Base-by-base conservation (phyloP, 1,139 yeast genomes). In the Debaryomyces subglobosus region DNA sequence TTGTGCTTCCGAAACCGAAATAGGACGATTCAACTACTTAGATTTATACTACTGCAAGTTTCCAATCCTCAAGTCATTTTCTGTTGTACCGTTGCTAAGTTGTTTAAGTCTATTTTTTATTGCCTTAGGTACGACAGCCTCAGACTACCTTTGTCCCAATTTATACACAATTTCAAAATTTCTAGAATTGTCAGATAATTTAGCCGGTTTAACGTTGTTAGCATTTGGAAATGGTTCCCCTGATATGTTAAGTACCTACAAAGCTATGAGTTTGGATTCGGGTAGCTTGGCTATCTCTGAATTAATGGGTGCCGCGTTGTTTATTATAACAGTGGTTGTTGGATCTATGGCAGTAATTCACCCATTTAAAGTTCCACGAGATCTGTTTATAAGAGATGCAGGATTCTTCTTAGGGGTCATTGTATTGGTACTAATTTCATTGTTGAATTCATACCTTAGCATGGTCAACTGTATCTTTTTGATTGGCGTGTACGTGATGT, bases 191-290 rank as follows among this genome's bases (percentile, higher is more conserved):
- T 82, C 94, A 10, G 95, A 90, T 53, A 83, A 89, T 49, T 71
- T 92, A 34, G 88, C 96, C 3, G 98, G 98, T 0, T 79, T 92
- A 57, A 92, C 97, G 0, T 72, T 92, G 41, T 72, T 94, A 49
- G 96, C 99, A 0, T 74, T 92, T 53, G 98, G 98, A 0, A 94
- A 94, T 65, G 94, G 97, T 8, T 79, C 96, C 0, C 97, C 98
- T 0, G 99, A 94, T 65, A 84, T 94, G 3, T 78, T 91, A 43
- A 81, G 95, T 44, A 90, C 97, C 0, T 89, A 83, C 63, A 85
- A 85, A 38, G 96, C 97, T 5, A 81, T 91, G 81, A 74, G 76
- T 36, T 68, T 82, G 3, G 85, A 82, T 15, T 81, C 88, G 4
- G 84, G 87, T 0, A 78, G 90, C 3, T 69, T 94, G 62, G 98